Evolutionary conservation across 2,329 filamentous ascomycete species (phyloP).

Genomic region (Sphaerulina musiva): DNA sequence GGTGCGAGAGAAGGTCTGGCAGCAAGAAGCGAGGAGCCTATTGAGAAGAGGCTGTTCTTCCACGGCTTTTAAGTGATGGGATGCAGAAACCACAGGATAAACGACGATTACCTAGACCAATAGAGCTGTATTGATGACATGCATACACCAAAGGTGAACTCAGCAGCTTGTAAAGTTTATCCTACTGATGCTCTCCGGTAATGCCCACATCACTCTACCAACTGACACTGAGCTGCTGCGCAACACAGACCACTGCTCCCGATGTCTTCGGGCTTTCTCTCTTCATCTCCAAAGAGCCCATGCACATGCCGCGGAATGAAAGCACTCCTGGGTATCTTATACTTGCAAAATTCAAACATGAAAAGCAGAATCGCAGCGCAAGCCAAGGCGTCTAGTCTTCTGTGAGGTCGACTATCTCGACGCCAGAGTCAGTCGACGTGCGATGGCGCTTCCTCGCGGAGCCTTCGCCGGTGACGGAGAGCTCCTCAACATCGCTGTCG

Average conservation of each 20-base stretch:
- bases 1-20: slow-evolving; percentile 41
- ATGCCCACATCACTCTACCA: no score
- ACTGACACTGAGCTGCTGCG: no score
- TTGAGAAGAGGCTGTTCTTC: slow-evolving; percentile 29
- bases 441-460: slow-evolving; percentile 11
- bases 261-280: background rate
- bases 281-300: no score
- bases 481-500: slow-evolving; percentile 18
- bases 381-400: slow-evolving; percentile 15
- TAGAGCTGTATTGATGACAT: background rate
- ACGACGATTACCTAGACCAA: background rate
- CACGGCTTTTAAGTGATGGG: slow-evolving; percentile 21
- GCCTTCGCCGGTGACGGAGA: slow-evolving; percentile 9
- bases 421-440: slow-evolving; percentile 17
- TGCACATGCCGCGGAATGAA: background rate
- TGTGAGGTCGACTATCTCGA: slow-evolving; percentile 25
- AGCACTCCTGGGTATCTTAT: background rate
- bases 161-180: no score
- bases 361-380: background rate
- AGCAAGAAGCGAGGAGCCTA: slow-evolving; percentile 26
- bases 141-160: no score
- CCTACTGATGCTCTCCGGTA: no score
- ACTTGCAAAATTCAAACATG: background rate
- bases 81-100: background rate
- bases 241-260: background rate